Percentiles rank a stretch among this genome's conserved stretches.
These are phyloP conservation scores for Dothideomycetes sp. DNA, from an alignment of 2,329 filamentous ascomycete genomes.

Conservation along the genomic window DNA sequence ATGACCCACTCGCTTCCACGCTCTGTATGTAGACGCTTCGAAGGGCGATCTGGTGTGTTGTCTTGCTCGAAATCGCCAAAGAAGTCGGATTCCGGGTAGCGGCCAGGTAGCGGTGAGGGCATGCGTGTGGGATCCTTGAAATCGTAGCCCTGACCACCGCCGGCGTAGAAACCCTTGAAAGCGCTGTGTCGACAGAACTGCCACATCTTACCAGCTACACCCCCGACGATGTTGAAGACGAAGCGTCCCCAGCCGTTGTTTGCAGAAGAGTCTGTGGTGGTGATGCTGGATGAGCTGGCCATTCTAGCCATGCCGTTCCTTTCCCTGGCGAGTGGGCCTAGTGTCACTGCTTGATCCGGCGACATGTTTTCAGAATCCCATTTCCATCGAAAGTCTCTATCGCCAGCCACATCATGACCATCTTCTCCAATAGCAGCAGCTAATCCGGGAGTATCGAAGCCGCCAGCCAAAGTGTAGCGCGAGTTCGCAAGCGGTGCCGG, in stretches of 20 bases:
- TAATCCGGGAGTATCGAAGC: conserved; percentile 39
- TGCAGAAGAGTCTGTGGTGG: not conserved
- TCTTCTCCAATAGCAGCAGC: conserved; percentile 27
- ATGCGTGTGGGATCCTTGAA: conserved; percentile 31
- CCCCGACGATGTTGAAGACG: conserved; percentile 55
- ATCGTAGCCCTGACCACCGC: conserved; percentile 65
- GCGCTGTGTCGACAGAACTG: conserved; percentile 64
- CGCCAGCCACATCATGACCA: conserved; percentile 22
- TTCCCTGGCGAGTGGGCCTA: conserved; percentile 26
- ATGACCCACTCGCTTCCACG: conserved; percentile 40
- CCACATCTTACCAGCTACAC: conserved; percentile 68
- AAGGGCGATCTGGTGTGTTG: conserved; percentile 33
- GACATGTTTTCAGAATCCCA: conserved; percentile 11
- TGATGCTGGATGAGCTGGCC: conserved; percentile 15
- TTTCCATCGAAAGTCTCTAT: conserved; percentile 25
- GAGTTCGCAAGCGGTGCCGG: conserved; percentile 39
- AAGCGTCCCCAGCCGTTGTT: conserved; percentile 45
- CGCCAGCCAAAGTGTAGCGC: conserved; percentile 41
- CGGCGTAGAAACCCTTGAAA: conserved; percentile 79
- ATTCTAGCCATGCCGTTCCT: conserved; percentile 23
- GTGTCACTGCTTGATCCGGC: conserved; percentile 6
- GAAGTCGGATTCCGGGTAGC: conserved; percentile 44
- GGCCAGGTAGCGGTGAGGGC: conserved; percentile 43
- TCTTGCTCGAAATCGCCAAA: conserved; percentile 36
- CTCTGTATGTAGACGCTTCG: conserved; percentile 41